A percentile compares a stretch with the other conserved stretches of the same genome.
Conservation (phyloP, 805 yeast genomes). For the Zygotorulaspora danielsina region DNA sequence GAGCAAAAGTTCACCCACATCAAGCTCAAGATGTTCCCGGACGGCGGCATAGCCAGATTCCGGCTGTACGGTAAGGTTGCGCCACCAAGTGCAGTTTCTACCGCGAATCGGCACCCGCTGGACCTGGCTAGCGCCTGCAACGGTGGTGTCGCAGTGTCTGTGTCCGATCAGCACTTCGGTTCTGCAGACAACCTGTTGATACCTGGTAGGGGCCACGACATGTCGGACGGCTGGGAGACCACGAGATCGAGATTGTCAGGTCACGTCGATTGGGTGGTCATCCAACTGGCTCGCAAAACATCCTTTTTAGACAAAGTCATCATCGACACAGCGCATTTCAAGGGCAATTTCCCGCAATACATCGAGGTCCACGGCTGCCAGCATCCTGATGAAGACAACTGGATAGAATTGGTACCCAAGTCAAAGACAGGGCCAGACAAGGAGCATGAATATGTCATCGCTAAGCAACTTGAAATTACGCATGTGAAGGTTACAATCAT, state of each 20-base stretch:
- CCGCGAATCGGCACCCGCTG: slow-evolving; percentile 49
- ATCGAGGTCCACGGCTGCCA: slow-evolving; percentile 64
- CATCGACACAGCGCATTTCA: slow-evolving; percentile 88
- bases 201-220: slow-evolving; percentile 93
- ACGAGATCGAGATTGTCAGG: slow-evolving; percentile 76
- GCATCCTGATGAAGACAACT: slow-evolving; percentile 41
- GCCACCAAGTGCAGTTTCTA: slow-evolving; percentile 61
- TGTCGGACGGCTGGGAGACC: slow-evolving; percentile 99
- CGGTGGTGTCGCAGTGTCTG: slow-evolving; percentile 84
- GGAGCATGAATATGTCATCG: slow-evolving; percentile 56
- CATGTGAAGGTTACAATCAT: slow-evolving; percentile 79
- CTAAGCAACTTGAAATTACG: slow-evolving; percentile 41
- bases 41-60: slow-evolving; percentile 96
- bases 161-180: slow-evolving; percentile 92
- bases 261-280: slow-evolving; percentile 89
- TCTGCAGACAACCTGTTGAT: slow-evolving; percentile 81
- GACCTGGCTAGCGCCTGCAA: slow-evolving; percentile 79
- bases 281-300: slow-evolving; percentile 68
- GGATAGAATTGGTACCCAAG: slow-evolving; percentile 64
- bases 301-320: slow-evolving; percentile 51
- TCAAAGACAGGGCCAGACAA: slow-evolving; percentile 77
- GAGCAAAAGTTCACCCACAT: slow-evolving; percentile 66
- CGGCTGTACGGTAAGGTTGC: slow-evolving; percentile 80
- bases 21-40: slow-evolving; percentile 89
- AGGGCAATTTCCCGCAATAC: slow-evolving; percentile 91